phyloP scores from a whole-genome alignment of 805 yeast genomes.

The Blastobotrys robertii region DNA sequence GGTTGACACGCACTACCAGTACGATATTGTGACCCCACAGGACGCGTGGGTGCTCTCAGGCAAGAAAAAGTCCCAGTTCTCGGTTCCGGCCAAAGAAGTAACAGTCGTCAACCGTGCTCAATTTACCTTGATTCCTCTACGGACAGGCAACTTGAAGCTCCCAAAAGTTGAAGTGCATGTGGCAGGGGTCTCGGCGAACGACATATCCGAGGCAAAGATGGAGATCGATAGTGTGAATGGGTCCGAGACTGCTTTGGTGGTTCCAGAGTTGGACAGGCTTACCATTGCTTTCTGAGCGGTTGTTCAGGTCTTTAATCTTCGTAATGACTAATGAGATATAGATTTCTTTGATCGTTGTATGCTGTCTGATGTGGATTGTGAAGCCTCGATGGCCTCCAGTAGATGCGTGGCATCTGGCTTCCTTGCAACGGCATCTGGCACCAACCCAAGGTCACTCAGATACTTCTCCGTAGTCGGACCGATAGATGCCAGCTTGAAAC shows the following conservation, averaged over 20 bases:
- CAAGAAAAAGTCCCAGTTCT: constrained; percentile 43
- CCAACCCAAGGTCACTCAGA: constrained; percentile 41
- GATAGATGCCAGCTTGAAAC: constrained; percentile 59
- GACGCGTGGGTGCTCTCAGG: constrained; percentile 84
- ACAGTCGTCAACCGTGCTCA: constrained; percentile 17
- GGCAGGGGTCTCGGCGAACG: constrained; percentile 17
- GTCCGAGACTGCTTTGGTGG: constrained; percentile 57
- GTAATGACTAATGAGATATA: neutral
- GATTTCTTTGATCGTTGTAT: neutral
- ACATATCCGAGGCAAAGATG: constrained; percentile 28
- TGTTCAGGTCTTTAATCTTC: too few species aligned
- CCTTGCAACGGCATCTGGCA: constrained; percentile 53
- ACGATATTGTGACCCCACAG: constrained; percentile 39
- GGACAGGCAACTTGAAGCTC: constrained; percentile 58
- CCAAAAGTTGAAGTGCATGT: constrained; percentile 49
- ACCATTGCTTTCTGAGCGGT: constrained; percentile 53
- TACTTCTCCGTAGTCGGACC: constrained; percentile 84
- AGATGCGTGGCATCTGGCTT: constrained; percentile 65
- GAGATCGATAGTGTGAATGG: constrained; percentile 62
- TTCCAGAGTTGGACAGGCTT: constrained; percentile 56
- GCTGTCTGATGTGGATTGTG: neutral
- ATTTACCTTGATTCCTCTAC: constrained; percentile 59
- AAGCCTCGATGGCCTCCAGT: constrained; percentile 28
- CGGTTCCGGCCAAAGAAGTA: constrained; percentile 22
- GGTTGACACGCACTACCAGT: constrained; percentile 29